A percentile compares a stretch with the other conserved stretches of the same genome.
Evolutionary conservation across 805 yeast species (phyloP).

Genomic region (Lachancea meyersii): DNA sequence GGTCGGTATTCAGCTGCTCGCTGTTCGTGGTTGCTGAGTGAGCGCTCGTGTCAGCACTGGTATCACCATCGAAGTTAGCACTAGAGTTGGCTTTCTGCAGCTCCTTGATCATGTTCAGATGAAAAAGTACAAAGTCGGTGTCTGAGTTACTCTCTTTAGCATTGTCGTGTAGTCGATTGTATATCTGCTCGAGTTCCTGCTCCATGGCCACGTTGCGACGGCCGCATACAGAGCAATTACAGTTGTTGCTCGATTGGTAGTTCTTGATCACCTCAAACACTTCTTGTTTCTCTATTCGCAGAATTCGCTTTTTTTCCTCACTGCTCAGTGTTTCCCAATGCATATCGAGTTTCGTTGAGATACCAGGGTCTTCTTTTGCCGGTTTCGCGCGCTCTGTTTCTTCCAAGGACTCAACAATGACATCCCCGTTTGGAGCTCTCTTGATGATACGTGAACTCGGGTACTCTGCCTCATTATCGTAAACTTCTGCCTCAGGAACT

Average conservation of each 20-base stretch:
- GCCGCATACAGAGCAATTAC: constrained; percentile 76
- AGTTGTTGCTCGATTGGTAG: constrained; percentile 44
- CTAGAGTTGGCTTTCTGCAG: constrained; percentile 24
- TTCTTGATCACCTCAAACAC: constrained; percentile 59
- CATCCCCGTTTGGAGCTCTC: constrained; percentile 69
- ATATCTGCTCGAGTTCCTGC: constrained; percentile 67
- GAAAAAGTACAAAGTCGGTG: constrained; percentile 30
- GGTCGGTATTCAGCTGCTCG: background rate
- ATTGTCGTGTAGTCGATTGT: constrained; percentile 58
- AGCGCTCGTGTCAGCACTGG: constrained; percentile 17
- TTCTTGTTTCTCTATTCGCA: constrained; percentile 62
- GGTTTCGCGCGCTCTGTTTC: constrained; percentile 11
- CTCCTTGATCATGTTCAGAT: constrained; percentile 31
- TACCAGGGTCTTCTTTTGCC: background rate
- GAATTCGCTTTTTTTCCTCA: constrained; percentile 54
- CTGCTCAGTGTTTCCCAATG: constrained; percentile 62
- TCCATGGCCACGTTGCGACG: constrained; percentile 65
- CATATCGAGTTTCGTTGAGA: constrained; percentile 27
- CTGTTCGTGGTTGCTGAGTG: background rate
- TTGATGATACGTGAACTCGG: constrained; percentile 68
- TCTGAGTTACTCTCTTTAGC: constrained; percentile 34
- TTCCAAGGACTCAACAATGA: constrained; percentile 50
- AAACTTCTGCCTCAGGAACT: constrained; percentile 39
- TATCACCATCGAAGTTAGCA: too few relatives aligned
- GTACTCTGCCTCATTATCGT: constrained; percentile 55